Conservation (phyloP, 2,329 filamentous ascomycete genomes). For the Xylaria sp. region DNA sequence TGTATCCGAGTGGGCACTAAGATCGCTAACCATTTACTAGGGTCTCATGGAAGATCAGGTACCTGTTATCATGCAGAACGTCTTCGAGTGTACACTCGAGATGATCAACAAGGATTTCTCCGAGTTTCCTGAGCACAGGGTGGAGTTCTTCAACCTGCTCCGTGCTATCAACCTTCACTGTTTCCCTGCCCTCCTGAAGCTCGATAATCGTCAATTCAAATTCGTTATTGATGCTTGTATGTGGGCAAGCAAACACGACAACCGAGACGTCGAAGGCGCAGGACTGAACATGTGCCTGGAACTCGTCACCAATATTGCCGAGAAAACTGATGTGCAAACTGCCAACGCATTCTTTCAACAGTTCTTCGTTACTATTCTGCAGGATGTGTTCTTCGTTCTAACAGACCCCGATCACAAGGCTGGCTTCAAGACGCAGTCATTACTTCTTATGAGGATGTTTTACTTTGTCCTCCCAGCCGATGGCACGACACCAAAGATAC, state of each 20-base stretch:
- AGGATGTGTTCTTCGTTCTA: conserved; percentile 98
- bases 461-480: conserved; percentile 86
- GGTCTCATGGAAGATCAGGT: conserved; percentile 98
- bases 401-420: conserved; percentile 99
- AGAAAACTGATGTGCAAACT: conserved; percentile 85
- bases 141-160: conserved; percentile 99
- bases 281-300: conserved; percentile 98
- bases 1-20: conserved; percentile 19
- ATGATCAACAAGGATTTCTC: conserved; percentile 99
- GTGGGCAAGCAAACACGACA: conserved; percentile 99
- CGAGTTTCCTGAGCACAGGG: conserved; percentile 96
- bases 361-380: conserved; percentile 94
- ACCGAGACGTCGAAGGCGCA: conserved; percentile 95
- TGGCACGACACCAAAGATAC: conserved; percentile 80
- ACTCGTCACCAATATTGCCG: conserved; percentile 96
- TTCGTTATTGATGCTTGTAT: conserved; percentile 99
- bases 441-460: conserved; percentile 94
- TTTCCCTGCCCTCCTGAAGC: conserved; percentile 91
- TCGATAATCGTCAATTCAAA: conserved; percentile 97
- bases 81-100: conserved; percentile 97
- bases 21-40: conserved; percentile 56
- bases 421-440: conserved; percentile 97
- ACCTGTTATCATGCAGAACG: conserved; percentile 95
- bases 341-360: conserved; percentile 97
- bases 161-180: conserved; percentile 97